Evolutionary conservation across 1,284 basidiomycete species (phyloP).

Genomic region (Ceratobasidium sp.): DNA sequence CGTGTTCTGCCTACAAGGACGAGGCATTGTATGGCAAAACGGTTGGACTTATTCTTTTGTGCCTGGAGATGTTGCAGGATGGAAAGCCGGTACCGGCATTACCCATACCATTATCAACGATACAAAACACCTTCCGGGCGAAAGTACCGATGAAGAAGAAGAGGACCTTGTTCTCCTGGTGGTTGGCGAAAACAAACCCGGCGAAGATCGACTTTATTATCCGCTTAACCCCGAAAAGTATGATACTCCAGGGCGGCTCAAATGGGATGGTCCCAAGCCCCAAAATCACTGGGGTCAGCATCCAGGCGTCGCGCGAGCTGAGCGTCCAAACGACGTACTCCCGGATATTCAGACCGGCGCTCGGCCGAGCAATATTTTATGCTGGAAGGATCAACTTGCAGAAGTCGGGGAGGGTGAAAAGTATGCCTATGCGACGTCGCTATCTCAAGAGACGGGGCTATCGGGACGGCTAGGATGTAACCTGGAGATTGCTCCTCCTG

Average conservation of each 20-base stretch:
- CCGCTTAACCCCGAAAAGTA: conserved; percentile 47
- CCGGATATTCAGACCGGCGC: conserved; percentile 46
- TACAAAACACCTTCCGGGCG: conserved; percentile 37
- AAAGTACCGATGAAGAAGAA: conserved; percentile 45
- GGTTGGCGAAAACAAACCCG: conserved; percentile 49
- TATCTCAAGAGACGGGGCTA: conserved; percentile 51
- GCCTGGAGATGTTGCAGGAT: conserved; percentile 49
- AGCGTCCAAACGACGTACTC: conserved; percentile 43
- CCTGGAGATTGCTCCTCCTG: conserved; percentile 51
- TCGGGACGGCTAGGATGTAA: conserved; percentile 50
- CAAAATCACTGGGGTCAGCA: conserved; percentile 51
- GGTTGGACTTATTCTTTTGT: conserved; percentile 51
- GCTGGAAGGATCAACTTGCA: conserved; percentile 47
- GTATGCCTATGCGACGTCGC: conserved; percentile 50
- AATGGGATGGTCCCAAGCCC: conserved; percentile 46
- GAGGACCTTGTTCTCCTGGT: conserved; percentile 50
- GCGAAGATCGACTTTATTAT: conserved; percentile 46
- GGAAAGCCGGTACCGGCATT: conserved; percentile 51
- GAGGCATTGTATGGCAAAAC: conserved; percentile 52
- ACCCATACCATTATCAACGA: conserved; percentile 51
- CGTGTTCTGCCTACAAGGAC: conserved; percentile 50
- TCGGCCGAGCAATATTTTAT: conserved; percentile 51
- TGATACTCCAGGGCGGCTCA: conserved; percentile 5
- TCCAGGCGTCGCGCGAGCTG: conserved; percentile 49
- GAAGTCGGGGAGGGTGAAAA: conserved; percentile 50